phyloP scores from a whole-genome alignment of 768 basidiomycete genomes.

The Podaxis pistillaris region DNA sequence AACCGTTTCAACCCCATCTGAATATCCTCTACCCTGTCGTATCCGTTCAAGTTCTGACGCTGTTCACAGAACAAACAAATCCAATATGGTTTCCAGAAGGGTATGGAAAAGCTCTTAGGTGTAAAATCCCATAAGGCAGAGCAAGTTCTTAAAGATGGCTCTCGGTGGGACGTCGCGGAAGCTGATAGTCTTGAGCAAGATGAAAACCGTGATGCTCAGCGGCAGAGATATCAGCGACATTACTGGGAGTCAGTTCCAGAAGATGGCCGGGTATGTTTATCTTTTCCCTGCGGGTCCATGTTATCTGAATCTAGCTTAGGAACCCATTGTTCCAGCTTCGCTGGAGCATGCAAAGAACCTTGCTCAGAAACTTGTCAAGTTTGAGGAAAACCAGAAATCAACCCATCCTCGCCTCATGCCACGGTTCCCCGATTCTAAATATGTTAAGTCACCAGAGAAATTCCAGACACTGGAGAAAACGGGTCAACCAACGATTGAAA shows the following conservation, averaged over 20 bases:
- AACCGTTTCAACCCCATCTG: conserved; percentile 75
- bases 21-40: conserved; percentile 22
- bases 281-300: background rate
- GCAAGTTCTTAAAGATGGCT: conserved; percentile 6
- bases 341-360: conserved; percentile 47
- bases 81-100: conserved; percentile 76
- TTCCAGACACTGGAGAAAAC: conserved; percentile 36
- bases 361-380: conserved; percentile 32
- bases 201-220: conserved; percentile 52
- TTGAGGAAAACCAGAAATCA: conserved; percentile 32
- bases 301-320: conserved; percentile 35
- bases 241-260: conserved; percentile 83
- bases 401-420: conserved; percentile 39
- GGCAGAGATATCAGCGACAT: conserved; percentile 63
- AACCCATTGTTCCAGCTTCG: conserved; percentile 57
- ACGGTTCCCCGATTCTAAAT: conserved; percentile 33
- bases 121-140: conserved; percentile 35
- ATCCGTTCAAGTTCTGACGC: background rate
- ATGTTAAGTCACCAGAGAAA: conserved; percentile 34
- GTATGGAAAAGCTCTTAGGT: conserved; percentile 80
- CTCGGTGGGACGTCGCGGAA: conserved; percentile 44
- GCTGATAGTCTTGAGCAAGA: conserved; percentile 63
- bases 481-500: conserved; percentile 58
- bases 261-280: conserved; percentile 50
- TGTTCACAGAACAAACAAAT: conserved; percentile 52